These are phyloP conservation scores for Fusarium metavorans DNA, from an alignment of 2,329 filamentous ascomycete genomes.

Conservation along the genomic window DNA sequence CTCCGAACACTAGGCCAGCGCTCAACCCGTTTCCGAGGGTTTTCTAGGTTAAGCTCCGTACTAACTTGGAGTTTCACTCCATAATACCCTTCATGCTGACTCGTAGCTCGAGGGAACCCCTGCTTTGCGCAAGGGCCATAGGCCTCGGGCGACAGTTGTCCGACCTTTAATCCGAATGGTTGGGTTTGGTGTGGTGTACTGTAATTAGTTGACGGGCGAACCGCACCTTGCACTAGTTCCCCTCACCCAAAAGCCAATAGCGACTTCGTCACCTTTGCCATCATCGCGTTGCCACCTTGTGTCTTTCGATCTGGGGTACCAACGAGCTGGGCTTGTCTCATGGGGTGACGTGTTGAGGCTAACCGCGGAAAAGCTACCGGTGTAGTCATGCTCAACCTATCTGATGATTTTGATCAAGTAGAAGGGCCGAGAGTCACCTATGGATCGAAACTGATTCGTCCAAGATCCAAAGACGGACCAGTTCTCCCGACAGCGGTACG, in stretches of 20 bases:
- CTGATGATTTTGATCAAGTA: neutral
- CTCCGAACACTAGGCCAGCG: neutral
- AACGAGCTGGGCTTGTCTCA: neutral
- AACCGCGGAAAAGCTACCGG: no score
- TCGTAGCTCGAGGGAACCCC: neutral
- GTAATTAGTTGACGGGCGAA: neutral
- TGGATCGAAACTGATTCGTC: neutral
- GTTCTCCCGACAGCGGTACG: neutral
- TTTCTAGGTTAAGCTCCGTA: neutral
- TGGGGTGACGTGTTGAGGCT: no score
- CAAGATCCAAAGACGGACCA: neutral
- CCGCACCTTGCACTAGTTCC: neutral
- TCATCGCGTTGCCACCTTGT: neutral
- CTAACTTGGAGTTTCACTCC: neutral
- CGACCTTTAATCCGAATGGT: neutral
- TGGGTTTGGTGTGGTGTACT: neutral
- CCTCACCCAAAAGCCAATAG: neutral
- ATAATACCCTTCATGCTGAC: neutral
- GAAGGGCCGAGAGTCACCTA: neutral
- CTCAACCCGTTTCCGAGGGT: neutral
- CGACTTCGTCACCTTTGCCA: neutral
- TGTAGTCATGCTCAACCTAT: no score
- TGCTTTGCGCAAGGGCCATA: neutral
- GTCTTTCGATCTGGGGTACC: neutral
- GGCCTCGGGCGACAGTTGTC: neutral